Percentiles rank a stretch among this genome's conserved stretches.
Evolutionary conservation across 2,329 filamentous ascomycete genomes (phyloP).

Genomic region (Trichophyton benhamiae): DNA sequence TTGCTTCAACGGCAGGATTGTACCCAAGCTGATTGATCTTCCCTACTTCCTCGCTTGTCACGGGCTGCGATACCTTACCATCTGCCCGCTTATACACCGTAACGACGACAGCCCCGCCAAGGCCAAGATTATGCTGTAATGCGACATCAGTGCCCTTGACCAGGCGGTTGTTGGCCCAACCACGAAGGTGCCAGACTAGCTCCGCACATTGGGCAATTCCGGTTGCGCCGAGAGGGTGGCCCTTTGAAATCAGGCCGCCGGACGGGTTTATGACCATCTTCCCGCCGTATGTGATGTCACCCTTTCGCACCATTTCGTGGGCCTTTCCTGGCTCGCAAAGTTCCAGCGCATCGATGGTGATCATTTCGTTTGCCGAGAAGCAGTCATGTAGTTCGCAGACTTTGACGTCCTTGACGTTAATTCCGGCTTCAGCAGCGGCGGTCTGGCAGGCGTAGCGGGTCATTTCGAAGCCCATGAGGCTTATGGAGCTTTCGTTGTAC

Average conservation of each 20-base stretch:
- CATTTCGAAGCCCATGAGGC: slow-evolving; percentile 85
- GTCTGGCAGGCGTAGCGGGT: slow-evolving; percentile 53
- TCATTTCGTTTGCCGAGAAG: slow-evolving; percentile 91
- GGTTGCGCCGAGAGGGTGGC: slow-evolving; percentile 84
- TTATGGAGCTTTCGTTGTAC: slow-evolving; percentile 70
- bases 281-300: slow-evolving; percentile 85
- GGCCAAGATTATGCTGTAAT: slow-evolving; percentile 83
- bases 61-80: slow-evolving; percentile 48
- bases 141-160: slow-evolving; percentile 57
- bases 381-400: slow-evolving; percentile 94
- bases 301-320: slow-evolving; percentile 74
- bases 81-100: slow-evolving; percentile 82
- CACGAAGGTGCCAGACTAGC: slow-evolving; percentile 85
- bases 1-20: slow-evolving; percentile 81
- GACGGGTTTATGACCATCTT: slow-evolving; percentile 80
- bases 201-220: slow-evolving; percentile 94
- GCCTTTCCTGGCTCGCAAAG: slow-evolving; percentile 69
- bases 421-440: slow-evolving; percentile 59
- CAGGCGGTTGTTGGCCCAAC: slow-evolving; percentile 85
- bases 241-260: slow-evolving; percentile 89
- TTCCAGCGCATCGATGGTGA: slow-evolving; percentile 75
- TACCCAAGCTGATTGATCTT: slow-evolving; percentile 63
- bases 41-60: slow-evolving; percentile 54
- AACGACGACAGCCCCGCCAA: slow-evolving; percentile 82
- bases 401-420: slow-evolving; percentile 54